These are phyloP conservation scores for Chlamydomonas sphaeroides DNA, from an alignment of 139 green algal genomes.

Conservation along the genomic window DNA sequence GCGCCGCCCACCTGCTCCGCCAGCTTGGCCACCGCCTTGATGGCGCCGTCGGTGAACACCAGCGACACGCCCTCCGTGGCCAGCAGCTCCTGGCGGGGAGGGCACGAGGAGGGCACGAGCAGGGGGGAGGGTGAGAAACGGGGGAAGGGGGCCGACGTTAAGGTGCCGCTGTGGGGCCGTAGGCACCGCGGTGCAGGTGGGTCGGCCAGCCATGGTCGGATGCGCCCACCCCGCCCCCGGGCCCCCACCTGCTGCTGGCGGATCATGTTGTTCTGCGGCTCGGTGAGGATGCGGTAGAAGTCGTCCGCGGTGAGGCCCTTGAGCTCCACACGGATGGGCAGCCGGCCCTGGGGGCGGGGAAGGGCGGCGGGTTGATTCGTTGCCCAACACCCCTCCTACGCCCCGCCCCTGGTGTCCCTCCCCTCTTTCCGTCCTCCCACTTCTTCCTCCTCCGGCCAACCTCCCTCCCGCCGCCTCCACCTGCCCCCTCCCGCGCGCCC, in stretches of 20 bases:
- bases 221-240: no score
- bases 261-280: conserved; percentile 93
- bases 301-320: conserved; percentile 77
- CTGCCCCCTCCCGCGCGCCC: background rate
- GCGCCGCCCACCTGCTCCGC: conserved; percentile 75
- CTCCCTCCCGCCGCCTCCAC: background rate
- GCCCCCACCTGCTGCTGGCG: conserved; percentile 88
- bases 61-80: conserved; percentile 91
- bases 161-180: no score
- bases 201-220: no score
- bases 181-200: no score
- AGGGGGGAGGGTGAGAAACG: background rate
- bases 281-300: conserved; percentile 86
- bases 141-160: background rate
- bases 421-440: background rate
- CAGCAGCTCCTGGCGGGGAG: conserved; percentile 73
- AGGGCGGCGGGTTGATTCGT: no score
- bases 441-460: background rate
- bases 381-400: no score
- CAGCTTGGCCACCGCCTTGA: conserved; percentile 76
- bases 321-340: conserved; percentile 97
- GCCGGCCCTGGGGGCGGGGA: conserved; percentile 74
- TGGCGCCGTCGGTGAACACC: conserved; percentile 85
- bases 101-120: conserved; percentile 16
- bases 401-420: no score